These are phyloP conservation scores for Gastrolobium bilobum DNA, from an alignment of 306 rosid species.

Conservation along the genomic window DNA sequence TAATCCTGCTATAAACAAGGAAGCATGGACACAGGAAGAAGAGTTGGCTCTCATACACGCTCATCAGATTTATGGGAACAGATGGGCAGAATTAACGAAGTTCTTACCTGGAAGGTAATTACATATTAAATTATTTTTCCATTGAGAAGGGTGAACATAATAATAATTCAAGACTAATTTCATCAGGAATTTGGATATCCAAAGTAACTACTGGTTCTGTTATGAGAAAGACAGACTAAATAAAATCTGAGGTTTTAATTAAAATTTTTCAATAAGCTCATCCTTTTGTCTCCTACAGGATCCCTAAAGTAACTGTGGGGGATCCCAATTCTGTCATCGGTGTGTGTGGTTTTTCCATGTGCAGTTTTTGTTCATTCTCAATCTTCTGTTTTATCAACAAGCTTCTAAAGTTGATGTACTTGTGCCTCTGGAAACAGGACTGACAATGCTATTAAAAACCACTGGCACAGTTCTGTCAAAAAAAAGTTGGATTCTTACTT, in stretches of 20 bases:
- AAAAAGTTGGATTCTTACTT: slow-evolving; percentile 97
- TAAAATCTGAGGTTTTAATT: slow-evolving; percentile 20
- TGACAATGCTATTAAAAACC: slow-evolving; percentile 98
- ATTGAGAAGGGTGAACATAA: neutral
- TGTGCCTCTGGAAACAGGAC: slow-evolving; percentile 81
- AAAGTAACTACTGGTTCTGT: slow-evolving; percentile 18
- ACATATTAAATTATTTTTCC: neutral
- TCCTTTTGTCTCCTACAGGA: slow-evolving; percentile 6
- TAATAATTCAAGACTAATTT: slow-evolving; percentile 2
- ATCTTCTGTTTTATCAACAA: slow-evolving; percentile 33
- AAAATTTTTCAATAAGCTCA: neutral
- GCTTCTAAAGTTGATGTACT: slow-evolving; percentile 27
- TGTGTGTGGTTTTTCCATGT: slow-evolving; percentile 31
- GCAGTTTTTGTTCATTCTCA: slow-evolving; percentile 33
- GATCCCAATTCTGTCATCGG: slow-evolving; percentile 27
- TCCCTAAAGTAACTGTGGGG: slow-evolving; percentile 25
- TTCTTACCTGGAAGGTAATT: slow-evolving; percentile 92
- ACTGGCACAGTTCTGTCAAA: slow-evolving; percentile 99
- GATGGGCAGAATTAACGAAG: slow-evolving; percentile 98
- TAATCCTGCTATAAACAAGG: slow-evolving; percentile 95
- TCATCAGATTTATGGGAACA: slow-evolving; percentile 92
- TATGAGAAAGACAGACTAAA: slow-evolving; percentile 25
- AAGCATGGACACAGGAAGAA: slow-evolving; percentile 99
- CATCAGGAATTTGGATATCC: slow-evolving; percentile 17
- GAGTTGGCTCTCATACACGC: slow-evolving; percentile 94